Evolutionary conservation across 257 asterid species (phyloP), one percentile per base, ranked within the genome.

Genomic region (Solanum chiquidenum): DNA sequence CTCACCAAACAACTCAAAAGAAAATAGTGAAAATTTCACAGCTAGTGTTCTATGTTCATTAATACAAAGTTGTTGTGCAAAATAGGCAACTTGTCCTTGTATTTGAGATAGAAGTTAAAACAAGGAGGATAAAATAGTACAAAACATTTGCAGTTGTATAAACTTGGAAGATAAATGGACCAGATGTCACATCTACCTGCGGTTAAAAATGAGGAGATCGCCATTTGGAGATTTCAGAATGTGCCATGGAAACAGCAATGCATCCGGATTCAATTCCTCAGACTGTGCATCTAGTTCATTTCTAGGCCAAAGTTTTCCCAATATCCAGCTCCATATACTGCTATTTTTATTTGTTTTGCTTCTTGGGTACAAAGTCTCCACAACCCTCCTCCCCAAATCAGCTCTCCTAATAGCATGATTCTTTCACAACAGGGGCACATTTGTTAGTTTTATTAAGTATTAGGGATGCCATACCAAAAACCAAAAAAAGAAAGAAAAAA

Each of bases 351-450:
- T 90, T 83, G 86, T 88, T 72, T 87, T 87, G 72, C 88, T 86
- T 66, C 87, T 58, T 25, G 97, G 98, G 87, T 93, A 93, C 84
- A 95, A 88, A 1, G 99, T 96, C 93, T 94, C 96, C 88, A 96
- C 93, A 87, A 92, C 90, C 90, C 98, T 95, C 88, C 91, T 93
- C 90, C 88, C 88, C 94, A 96, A 86, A 91, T 94, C 94, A 89
- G 98, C 99, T 91, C 93, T 94, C 91, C 99, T 92, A 90, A 96
- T 93, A 88, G 98, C 98, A 92, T 96, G 98, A 91, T 96, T 96
- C 99, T 96, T 90, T 69, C 44, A 88, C 76, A 91, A 64, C 86
- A 77, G 86, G n/a, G 86, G 49, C 85, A 86, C 29, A 86, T 27
- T 71, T 21, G 75, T 89, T 79, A 87, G 86, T 83, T 79, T 75